Percentiles rank a stretch among this genome's conserved stretches.
phyloP scores from a whole-genome alignment of 2,329 filamentous ascomycete genomes.

The Monosporascus sp. region DNA sequence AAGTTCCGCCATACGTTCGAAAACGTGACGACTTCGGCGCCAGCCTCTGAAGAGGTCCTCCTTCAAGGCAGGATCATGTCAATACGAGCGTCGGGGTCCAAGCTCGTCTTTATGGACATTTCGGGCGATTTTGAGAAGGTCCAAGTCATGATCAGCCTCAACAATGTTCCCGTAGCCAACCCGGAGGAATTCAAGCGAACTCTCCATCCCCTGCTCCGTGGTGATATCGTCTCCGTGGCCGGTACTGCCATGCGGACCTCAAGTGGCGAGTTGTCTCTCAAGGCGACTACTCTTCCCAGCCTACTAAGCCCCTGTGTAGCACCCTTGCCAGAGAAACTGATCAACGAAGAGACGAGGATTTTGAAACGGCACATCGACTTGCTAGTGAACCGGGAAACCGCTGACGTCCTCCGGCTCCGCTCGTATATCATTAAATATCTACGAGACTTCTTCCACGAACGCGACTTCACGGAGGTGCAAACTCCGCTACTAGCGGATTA shows the following conservation, averaged over 20 bases:
- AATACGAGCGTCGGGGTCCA: constrained; percentile 47
- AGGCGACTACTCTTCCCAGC: constrained; percentile 60
- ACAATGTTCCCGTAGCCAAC: constrained; percentile 36
- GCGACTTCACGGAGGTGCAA: constrained; percentile 77
- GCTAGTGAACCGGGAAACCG: constrained; percentile 63
- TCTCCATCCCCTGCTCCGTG: constrained; percentile 63
- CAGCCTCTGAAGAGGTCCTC: constrained; percentile 22
- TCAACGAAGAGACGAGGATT: constrained; percentile 65
- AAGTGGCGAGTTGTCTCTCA: constrained; percentile 71
- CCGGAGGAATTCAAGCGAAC: constrained; percentile 50
- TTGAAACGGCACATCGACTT: constrained; percentile 82
- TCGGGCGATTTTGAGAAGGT: constrained; percentile 65
- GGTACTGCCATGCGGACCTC: constrained; percentile 65
- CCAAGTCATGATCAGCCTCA: constrained; percentile 71
- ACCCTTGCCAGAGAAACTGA: constrained; percentile 65
- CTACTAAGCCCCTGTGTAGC: constrained; percentile 75
- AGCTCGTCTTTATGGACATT: constrained; percentile 80
- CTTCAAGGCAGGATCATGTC: constrained; percentile 27
- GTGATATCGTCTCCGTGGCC: constrained; percentile 65
- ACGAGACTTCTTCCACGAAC: constrained; percentile 65
- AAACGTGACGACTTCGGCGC: constrained; percentile 10
- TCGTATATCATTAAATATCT: constrained; percentile 69
- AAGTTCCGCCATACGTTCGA: constrained; percentile 31
- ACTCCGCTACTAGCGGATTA: constrained; percentile 81
- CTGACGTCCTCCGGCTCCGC: constrained; percentile 68